These are phyloP conservation scores for Penicillium occitanis DNA, from an alignment of 2,329 filamentous ascomycete genomes.

Conservation along the genomic window DNA sequence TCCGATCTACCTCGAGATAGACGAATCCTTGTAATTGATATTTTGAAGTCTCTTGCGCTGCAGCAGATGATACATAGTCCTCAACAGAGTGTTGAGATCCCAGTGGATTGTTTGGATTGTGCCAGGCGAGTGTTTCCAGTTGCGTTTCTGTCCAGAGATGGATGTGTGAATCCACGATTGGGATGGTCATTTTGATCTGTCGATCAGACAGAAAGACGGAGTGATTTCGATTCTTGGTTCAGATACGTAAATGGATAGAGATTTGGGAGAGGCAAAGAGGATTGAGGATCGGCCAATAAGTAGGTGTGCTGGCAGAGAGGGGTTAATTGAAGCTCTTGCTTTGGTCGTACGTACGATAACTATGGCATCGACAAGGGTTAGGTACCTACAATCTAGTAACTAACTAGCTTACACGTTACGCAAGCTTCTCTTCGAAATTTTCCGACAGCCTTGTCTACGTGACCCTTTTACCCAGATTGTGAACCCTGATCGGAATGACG, in stretches of 20 bases:
- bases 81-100: conserved; percentile 63
- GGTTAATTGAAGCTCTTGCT: not conserved
- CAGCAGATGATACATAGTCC: conserved; percentile 57
- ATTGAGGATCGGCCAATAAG: not conserved
- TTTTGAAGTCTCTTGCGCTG: not conserved
- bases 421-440: not conserved
- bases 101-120: conserved; percentile 59
- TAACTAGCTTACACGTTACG: not conserved
- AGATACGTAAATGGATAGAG: not conserved
- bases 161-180: conserved; percentile 86
- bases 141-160: conserved; percentile 78
- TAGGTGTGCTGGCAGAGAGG: conserved; percentile 2
- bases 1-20: conserved; percentile 79
- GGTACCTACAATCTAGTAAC: not conserved
- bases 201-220: not conserved
- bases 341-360: not conserved
- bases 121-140: conserved; percentile 68
- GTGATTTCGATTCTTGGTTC: not conserved
- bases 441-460: no score
- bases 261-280: not conserved
- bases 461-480: not conserved
- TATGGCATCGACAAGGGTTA: not conserved
- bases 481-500: not conserved
- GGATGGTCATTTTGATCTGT: conserved; percentile 28
- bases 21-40: conserved; percentile 66